These are phyloP conservation scores for Dryas alaskensis DNA, from an alignment of 306 rosid genomes.

Conservation along the genomic window DNA sequence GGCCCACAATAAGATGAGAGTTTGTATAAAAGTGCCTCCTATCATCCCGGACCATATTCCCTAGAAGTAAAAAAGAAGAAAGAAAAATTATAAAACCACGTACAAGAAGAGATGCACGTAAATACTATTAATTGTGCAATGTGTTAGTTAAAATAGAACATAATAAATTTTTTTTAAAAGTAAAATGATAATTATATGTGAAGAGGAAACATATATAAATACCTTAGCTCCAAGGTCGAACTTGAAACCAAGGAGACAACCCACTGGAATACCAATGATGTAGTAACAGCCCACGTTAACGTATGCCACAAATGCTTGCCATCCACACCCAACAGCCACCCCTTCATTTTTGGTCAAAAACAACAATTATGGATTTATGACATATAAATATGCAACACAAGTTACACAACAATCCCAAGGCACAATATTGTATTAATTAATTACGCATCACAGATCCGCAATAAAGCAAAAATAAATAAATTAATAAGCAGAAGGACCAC, in stretches of 20 bases:
- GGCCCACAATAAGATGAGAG: conserved; percentile 37
- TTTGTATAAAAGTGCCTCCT: conserved; percentile 47
- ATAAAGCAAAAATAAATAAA: no score
- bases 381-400: background rate
- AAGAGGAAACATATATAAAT: background rate
- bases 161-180: no score
- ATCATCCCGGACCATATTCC: conserved; percentile 60
- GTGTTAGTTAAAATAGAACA: no score
- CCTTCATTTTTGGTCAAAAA: conserved; percentile 21
- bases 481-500: background rate
- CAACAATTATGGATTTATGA: no score
- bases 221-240: conserved; percentile 44
- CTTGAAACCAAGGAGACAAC: conserved; percentile 49
- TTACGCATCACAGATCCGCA: no score
- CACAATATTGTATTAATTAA: background rate
- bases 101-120: no score
- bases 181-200: no score
- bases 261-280: conserved; percentile 42
- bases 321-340: conserved; percentile 62
- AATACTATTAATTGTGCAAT: no score
- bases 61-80: background rate
- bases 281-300: conserved; percentile 55
- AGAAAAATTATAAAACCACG: no score
- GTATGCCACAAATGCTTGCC: conserved; percentile 61
- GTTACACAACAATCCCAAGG: background rate